Conservation (phyloP, 495 filamentous ascomycete species). For the Parathielavia hyrcaniae region DNA sequence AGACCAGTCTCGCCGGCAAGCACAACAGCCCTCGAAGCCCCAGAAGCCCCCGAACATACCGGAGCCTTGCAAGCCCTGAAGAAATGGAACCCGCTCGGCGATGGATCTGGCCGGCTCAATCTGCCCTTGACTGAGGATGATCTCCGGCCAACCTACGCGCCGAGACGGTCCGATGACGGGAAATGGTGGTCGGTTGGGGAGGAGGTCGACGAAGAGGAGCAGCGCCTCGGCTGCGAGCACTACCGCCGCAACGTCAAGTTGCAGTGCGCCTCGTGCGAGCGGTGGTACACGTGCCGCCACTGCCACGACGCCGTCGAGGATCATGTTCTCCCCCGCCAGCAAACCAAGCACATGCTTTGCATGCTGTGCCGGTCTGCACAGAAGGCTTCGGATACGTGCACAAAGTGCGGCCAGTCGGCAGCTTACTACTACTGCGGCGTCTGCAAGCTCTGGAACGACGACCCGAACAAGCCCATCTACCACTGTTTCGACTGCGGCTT, state of each 20-base stretch:
- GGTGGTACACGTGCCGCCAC: conserved; percentile 92
- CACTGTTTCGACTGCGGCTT: conserved; percentile 97
- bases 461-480: conserved; percentile 85
- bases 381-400: conserved; percentile 69
- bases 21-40: conserved; percentile 21
- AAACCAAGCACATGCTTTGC: conserved; percentile 94
- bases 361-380: conserved; percentile 92
- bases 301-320: conserved; percentile 87
- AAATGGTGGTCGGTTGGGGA: conserved; percentile 26
- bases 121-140: conserved; percentile 70
- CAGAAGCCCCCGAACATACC: conserved; percentile 21
- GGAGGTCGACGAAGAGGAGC: conserved; percentile 41
- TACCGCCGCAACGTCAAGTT: conserved; percentile 95
- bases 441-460: conserved; percentile 97
- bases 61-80: conserved; percentile 33
- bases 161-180: conserved; percentile 23
- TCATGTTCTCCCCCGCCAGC: conserved; percentile 70
- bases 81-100: conserved; percentile 37
- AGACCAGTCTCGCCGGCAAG: conserved; percentile 30
- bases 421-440: conserved; percentile 93
- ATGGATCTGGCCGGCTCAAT: conserved; percentile 36
- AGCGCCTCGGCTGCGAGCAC: conserved; percentile 73
- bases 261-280: conserved; percentile 80
- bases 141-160: conserved; percentile 60
- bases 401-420: conserved; percentile 64